phyloP scores from a whole-genome alignment of 2,329 filamentous ascomycete genomes.

The Tolypocladium capitatum region DNA sequence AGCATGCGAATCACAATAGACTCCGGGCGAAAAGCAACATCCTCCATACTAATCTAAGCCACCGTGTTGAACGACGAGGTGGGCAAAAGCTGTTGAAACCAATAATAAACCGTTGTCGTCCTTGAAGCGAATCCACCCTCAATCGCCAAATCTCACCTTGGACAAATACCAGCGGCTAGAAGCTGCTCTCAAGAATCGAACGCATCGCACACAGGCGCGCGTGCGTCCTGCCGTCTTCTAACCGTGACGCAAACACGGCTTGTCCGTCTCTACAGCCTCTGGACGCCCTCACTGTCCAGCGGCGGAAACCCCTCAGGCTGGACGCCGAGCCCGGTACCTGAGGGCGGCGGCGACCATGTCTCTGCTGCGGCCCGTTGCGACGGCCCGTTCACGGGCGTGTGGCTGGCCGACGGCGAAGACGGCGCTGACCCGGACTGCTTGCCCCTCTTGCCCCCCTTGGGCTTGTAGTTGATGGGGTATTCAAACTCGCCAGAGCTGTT shows the following conservation, averaged over 20 bases:
- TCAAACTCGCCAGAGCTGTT: constrained; percentile 36
- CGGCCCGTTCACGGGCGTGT: constrained; percentile 19
- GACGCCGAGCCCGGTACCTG: constrained; percentile 4
- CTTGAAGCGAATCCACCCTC: not conserved
- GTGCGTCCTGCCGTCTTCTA: not conserved
- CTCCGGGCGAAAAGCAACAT: not conserved
- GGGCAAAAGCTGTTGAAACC: not conserved
- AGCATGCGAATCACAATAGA: not conserved
- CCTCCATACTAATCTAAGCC: not conserved
- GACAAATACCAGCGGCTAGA: not conserved
- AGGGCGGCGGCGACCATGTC: constrained; percentile 3
- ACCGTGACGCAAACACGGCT: not conserved
- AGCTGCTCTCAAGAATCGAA: not conserved
- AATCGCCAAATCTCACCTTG: not conserved
- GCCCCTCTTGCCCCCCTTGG: constrained; percentile 25
- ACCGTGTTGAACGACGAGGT: not conserved
- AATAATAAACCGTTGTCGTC: not conserved
- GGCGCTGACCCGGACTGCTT: constrained; percentile 21
- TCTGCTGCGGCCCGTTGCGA: constrained; percentile 10
- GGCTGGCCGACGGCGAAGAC: constrained; percentile 22
- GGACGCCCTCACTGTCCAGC: constrained; percentile 20
- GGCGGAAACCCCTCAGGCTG: constrained; percentile 26
- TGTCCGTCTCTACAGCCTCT: constrained; percentile 11
- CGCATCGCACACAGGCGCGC: not conserved
- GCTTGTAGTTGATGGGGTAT: constrained; percentile 36